A percentile compares a stretch with the other conserved stretches of the same genome.
These are phyloP conservation scores for Harringtonia aguacate DNA, from an alignment of 2,329 filamentous ascomycete species.

Conservation along the genomic window DNA sequence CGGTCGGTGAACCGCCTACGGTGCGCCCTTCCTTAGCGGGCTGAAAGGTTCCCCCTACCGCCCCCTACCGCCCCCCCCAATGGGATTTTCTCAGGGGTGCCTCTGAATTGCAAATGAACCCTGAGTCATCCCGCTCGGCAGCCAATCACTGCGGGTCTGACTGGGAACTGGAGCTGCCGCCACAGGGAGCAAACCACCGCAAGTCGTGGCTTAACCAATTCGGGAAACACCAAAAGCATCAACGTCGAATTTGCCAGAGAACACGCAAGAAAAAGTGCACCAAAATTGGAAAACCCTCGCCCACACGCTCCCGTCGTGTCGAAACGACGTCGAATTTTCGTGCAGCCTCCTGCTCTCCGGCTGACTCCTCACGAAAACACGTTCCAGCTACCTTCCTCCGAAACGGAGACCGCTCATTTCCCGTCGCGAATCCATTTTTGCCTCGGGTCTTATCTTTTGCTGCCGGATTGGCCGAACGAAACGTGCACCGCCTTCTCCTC, in stretches of 20 bases:
- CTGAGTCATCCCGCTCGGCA: no score
- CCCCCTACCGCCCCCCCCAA: no score
- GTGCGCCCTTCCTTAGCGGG: no score
- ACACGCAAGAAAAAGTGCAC: not conserved
- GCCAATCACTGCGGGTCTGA: constrained; percentile 5
- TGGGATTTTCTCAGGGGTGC: no score
- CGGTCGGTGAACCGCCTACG: no score
- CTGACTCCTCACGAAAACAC: not conserved
- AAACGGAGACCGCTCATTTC: not conserved
- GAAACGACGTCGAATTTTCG: not conserved
- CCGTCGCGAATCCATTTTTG: no score
- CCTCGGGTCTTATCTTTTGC: not conserved
- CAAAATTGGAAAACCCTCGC: not conserved
- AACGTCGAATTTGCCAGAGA: not conserved
- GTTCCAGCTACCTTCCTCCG: no score
- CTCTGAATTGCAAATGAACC: no score
- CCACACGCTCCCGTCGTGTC: not conserved
- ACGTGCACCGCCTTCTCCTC: no score
- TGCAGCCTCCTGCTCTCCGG: not conserved
- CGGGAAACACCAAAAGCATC: not conserved
- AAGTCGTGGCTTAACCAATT: constrained; percentile 4
- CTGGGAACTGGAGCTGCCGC: no score
- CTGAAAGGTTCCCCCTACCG: no score
- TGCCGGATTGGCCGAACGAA: not conserved
- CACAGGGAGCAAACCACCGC: no score